Percentiles rank a stretch among this genome's conserved stretches.
phyloP scores from a whole-genome alignment of 495 filamentous ascomycete genomes.

The Penicillium subrubescens region DNA sequence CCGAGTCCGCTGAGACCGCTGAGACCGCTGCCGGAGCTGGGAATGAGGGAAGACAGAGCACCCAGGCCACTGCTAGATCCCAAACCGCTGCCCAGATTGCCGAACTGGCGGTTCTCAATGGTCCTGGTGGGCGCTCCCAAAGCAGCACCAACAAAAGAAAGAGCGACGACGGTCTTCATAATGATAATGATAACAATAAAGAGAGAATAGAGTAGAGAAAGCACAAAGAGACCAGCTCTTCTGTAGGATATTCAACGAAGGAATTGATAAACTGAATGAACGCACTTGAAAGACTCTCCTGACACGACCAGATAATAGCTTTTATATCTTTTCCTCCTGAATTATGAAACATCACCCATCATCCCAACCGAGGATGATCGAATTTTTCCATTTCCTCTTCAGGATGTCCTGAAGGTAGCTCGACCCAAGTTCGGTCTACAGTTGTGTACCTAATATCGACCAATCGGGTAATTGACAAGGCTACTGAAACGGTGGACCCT shows the following conservation, averaged over 20 bases:
- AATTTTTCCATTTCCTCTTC: background rate
- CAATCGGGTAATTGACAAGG: slow-evolving; percentile 11
- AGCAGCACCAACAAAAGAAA: slow-evolving; percentile 26
- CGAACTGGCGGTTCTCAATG: slow-evolving; percentile 21
- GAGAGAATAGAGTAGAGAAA: slow-evolving; percentile 4
- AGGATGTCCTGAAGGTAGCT: background rate
- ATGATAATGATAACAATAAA: background rate
- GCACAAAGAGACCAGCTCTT: slow-evolving; percentile 24
- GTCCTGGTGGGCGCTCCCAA: slow-evolving; percentile 34
- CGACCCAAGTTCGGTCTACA: background rate
- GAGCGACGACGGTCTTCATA: slow-evolving; percentile 30
- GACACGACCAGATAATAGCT: background rate
- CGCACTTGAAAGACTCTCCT: background rate
- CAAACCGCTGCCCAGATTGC: background rate
- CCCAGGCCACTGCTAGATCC: slow-evolving; percentile 5
- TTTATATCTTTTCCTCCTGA: slow-evolving; percentile 1
- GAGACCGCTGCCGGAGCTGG: background rate
- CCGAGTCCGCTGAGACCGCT: background rate
- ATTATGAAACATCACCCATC: background rate
- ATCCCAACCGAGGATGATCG: background rate
- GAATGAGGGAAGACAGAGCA: slow-evolving; percentile 6
- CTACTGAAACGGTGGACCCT: slow-evolving; percentile 19
- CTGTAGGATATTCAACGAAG: slow-evolving; percentile 8
- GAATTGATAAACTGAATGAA: background rate
- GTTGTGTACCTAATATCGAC: background rate